These are phyloP conservation scores for Podaxis mareebaensis DNA, from an alignment of 768 basidiomycete species.

Conservation along the genomic window DNA sequence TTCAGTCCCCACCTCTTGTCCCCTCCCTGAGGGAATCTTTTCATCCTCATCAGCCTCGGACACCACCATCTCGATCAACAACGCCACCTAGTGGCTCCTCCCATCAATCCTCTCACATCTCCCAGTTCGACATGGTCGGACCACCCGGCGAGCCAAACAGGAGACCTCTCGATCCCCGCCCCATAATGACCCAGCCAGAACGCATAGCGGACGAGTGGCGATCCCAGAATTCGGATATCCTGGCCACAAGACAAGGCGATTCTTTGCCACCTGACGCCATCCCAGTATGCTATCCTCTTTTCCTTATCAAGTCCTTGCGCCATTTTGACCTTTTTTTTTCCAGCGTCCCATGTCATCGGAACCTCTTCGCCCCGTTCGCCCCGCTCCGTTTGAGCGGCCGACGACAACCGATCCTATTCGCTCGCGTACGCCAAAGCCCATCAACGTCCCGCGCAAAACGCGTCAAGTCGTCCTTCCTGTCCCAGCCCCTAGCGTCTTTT, in stretches of 20 bases:
- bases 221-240: constrained; percentile 26
- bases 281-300: constrained; percentile 1
- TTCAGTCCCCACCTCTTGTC: not conserved
- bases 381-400: not conserved
- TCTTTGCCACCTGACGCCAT: constrained; percentile 9
- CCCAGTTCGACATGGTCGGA: not conserved
- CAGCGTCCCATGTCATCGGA: constrained; percentile 13
- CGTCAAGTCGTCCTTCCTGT: constrained; percentile 23
- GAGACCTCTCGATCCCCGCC: not conserved
- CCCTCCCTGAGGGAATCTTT: not conserved
- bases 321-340: not conserved
- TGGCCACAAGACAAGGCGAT: constrained; percentile 17
- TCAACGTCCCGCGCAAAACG: not conserved
- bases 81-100: not conserved
- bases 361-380: not conserved
- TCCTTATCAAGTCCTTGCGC: not conserved
- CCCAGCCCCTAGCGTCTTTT: not conserved
- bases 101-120: constrained; percentile 10
- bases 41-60: not conserved
- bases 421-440: not conserved
- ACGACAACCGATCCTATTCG: constrained; percentile 6
- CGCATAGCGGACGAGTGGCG: constrained; percentile 35
- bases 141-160: not conserved
- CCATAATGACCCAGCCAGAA: constrained; percentile 24
- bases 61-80: not conserved